Percentiles rank a stretch among this genome's conserved stretches.
phyloP scores from a whole-genome alignment of 2,329 filamentous ascomycete species.

The Penicillium sp. region DNA sequence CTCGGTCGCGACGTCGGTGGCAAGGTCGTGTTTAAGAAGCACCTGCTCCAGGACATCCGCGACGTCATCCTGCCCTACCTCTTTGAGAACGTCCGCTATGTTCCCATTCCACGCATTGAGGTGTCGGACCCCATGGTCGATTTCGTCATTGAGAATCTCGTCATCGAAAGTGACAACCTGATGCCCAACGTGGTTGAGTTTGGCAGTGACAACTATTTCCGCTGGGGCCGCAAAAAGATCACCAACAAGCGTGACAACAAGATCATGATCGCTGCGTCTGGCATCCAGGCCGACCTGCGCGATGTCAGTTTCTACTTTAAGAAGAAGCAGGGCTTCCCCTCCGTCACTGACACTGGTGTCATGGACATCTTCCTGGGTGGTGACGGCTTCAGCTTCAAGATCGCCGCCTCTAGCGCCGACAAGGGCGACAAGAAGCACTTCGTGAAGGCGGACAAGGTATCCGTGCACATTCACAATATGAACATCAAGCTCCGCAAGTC shows the following conservation, averaged over 20 bases:
- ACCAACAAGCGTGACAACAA: conserved; percentile 76
- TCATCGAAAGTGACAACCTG: conserved; percentile 94
- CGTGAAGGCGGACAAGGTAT: conserved; percentile 89
- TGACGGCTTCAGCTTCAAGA: conserved; percentile 83
- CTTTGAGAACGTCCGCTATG: conserved; percentile 80
- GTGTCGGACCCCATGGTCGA: conserved; percentile 80
- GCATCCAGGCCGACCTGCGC: conserved; percentile 81
- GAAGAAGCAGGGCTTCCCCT: conserved; percentile 88
- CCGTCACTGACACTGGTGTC: conserved; percentile 79
- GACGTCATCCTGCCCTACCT: conserved; percentile 78
- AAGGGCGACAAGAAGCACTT: conserved; percentile 72
- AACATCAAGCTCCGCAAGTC: conserved; percentile 90
- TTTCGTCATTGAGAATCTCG: conserved; percentile 85
- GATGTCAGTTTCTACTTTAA: conserved; percentile 94
- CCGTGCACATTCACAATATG: conserved; percentile 74
- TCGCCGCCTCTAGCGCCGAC: conserved; percentile 77
- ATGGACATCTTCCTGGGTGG: conserved; percentile 84
- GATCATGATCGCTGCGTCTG: conserved; percentile 76
- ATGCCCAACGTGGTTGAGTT: conserved; percentile 89
- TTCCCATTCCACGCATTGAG: conserved; percentile 91
- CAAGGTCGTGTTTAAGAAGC: conserved; percentile 84
- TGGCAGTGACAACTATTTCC: conserved; percentile 87
- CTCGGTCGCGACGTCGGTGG: conserved; percentile 83
- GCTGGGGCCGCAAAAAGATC: conserved; percentile 86
- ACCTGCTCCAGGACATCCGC: conserved; percentile 81